These are phyloP conservation scores for Solanum infundibuliforme DNA, from an alignment of 257 asterid genomes.

Conservation along the genomic window DNA sequence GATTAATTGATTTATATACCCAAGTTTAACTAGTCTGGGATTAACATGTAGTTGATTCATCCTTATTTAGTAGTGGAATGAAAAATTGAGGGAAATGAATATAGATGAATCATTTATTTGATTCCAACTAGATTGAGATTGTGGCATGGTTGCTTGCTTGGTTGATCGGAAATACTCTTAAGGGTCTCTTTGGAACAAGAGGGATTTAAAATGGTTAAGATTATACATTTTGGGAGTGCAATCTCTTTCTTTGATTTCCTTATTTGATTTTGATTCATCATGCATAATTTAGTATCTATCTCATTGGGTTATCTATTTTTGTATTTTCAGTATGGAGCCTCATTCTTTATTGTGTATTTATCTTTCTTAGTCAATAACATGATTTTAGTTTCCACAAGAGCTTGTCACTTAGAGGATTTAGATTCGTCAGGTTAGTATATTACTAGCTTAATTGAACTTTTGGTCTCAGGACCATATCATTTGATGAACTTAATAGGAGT, in stretches of 20 bases:
- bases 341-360: neutral
- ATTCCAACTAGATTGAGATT: neutral
- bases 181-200: neutral
- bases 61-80: neutral
- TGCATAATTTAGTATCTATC: neutral
- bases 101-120: neutral
- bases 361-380: neutral
- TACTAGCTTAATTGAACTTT: neutral
- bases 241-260: neutral
- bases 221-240: neutral
- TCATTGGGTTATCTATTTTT: neutral
- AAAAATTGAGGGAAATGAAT: neutral
- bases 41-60: neutral
- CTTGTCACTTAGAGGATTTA: neutral
- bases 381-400: neutral
- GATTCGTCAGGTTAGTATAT: neutral
- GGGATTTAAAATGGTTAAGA: neutral
- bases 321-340: neutral
- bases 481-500: neutral
- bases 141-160: neutral
- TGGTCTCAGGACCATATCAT: neutral
- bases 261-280: neutral
- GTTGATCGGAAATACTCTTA: neutral
- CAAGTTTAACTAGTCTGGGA: neutral
- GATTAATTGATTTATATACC: neutral